These are phyloP conservation scores for Ascobolus immersus DNA, from an alignment of 495 filamentous ascomycete species.

Conservation along the genomic window DNA sequence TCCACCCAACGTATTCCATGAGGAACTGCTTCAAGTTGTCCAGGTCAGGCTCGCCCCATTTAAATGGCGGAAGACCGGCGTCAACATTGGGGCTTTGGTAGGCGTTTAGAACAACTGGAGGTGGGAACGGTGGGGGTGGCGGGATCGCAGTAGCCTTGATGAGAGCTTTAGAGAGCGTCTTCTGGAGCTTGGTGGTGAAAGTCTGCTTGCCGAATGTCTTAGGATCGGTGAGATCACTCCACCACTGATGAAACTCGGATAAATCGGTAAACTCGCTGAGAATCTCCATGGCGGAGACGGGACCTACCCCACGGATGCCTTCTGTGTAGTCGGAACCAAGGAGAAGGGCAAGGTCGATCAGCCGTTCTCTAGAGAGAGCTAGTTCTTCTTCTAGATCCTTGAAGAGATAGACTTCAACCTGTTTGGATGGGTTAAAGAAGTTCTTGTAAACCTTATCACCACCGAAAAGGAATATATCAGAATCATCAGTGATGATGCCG, in stretches of 20 bases:
- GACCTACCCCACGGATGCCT: conserved; percentile 67
- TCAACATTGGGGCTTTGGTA: conserved; percentile 77
- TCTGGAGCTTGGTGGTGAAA: conserved; percentile 34
- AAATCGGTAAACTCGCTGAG: conserved; percentile 58
- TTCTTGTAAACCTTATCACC: conserved; percentile 94
- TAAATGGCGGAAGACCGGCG: conserved; percentile 44
- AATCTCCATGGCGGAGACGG: conserved; percentile 79
- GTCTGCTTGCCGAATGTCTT: conserved; percentile 23
- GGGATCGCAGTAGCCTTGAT: conserved; percentile 56
- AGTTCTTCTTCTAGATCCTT: conserved; percentile 73
- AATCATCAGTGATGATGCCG: conserved; percentile 94
- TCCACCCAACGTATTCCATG: conserved; percentile 87
- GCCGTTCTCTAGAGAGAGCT: conserved; percentile 49
- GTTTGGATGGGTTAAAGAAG: conserved; percentile 96
- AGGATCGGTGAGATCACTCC: conserved; percentile 11
- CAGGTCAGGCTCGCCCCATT: conserved; percentile 88
- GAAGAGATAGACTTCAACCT: conserved; percentile 86
- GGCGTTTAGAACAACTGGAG: conserved; percentile 44
- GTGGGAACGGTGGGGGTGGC: conserved; percentile 52
- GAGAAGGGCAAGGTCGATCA: conserved; percentile 71
- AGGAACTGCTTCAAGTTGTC: conserved; percentile 63
- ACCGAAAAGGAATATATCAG: conserved; percentile 90
- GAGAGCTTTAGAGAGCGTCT: conserved; percentile 45
- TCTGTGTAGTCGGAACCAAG: conserved; percentile 88
- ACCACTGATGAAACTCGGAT: conserved; percentile 2